A percentile compares a stretch with the other conserved stretches of the same genome.
Evolutionary conservation across 2,329 filamentous ascomycete genomes (phyloP).

Genomic region (Alternaria sp.): DNA sequence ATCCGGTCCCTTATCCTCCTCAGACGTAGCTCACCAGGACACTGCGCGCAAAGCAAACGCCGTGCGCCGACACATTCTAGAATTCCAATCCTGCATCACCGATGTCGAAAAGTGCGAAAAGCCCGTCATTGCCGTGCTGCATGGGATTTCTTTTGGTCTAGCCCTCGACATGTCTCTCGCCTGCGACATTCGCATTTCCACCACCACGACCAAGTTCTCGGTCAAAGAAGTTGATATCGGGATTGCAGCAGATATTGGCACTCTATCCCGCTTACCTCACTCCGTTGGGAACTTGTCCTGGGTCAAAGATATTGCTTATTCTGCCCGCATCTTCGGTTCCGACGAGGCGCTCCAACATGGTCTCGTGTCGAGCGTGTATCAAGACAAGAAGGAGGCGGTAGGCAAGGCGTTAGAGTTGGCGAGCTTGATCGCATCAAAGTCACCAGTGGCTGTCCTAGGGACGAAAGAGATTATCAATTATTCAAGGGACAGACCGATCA

Average conservation of each 20-base stretch:
- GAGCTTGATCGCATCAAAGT: slow-evolving; percentile 75
- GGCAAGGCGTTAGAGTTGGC: slow-evolving; percentile 70
- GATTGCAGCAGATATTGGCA: slow-evolving; percentile 80
- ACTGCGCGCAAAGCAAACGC: slow-evolving; percentile 63
- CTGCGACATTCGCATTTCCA: slow-evolving; percentile 74
- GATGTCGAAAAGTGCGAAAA: slow-evolving; percentile 89
- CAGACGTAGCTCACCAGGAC: slow-evolving; percentile 57
- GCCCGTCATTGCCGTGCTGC: slow-evolving; percentile 54
- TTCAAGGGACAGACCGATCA: slow-evolving; percentile 77
- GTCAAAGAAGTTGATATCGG: slow-evolving; percentile 88
- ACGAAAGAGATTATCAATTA: slow-evolving; percentile 89
- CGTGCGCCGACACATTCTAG: slow-evolving; percentile 71
- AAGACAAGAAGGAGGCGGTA: slow-evolving; percentile 68
- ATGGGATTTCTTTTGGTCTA: slow-evolving; percentile 49
- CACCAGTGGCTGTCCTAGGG: slow-evolving; percentile 84
- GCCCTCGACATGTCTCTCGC: slow-evolving; percentile 65
- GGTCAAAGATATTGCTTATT: slow-evolving; percentile 80
- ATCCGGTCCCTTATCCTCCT: slow-evolving; percentile 54
- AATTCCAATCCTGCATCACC: slow-evolving; percentile 82
- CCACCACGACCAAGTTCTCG: slow-evolving; percentile 67
- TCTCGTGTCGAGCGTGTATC: slow-evolving; percentile 72
- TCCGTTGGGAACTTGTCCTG: slow-evolving; percentile 74
- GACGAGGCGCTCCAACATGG: slow-evolving; percentile 75
- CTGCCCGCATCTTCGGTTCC: slow-evolving; percentile 73
- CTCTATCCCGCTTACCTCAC: slow-evolving; percentile 76